phyloP scores from a whole-genome alignment of 2,329 filamentous ascomycete species.

The Tolypocladium tropicale region DNA sequence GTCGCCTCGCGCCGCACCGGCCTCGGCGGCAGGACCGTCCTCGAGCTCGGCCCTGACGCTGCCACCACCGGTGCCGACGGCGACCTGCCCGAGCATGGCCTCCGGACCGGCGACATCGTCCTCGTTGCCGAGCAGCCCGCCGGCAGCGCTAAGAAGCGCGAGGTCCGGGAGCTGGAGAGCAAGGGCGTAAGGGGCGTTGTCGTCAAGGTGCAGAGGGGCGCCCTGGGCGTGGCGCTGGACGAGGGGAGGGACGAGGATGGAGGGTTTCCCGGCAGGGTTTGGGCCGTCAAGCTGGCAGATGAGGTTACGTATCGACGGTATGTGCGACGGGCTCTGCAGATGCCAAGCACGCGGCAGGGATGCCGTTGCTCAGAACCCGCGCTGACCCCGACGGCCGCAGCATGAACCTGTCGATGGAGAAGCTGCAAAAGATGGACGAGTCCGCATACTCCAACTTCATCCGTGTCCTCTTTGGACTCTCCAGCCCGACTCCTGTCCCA shows the following conservation, averaged over 20 bases:
- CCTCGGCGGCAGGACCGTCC: slow-evolving; percentile 78
- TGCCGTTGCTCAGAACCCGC: not conserved
- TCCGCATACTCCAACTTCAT: slow-evolving; percentile 50
- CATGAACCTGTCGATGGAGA: slow-evolving; percentile 55
- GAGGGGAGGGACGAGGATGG: slow-evolving; percentile 44
- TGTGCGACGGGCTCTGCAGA: not conserved
- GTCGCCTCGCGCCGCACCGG: slow-evolving; percentile 74
- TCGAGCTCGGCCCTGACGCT: slow-evolving; percentile 69
- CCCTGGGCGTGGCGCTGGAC: slow-evolving; percentile 59
- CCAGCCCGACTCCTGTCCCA: slow-evolving; percentile 38
- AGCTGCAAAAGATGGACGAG: slow-evolving; percentile 46
- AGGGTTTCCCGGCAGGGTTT: slow-evolving; percentile 37
- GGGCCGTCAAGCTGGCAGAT: slow-evolving; percentile 58
- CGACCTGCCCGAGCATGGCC: slow-evolving; percentile 63
- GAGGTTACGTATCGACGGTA: slow-evolving; percentile 55
- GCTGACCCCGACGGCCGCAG: slow-evolving; percentile 17
- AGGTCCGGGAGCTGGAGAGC: slow-evolving; percentile 60
- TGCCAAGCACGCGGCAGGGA: not conserved
- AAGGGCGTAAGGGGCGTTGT: slow-evolving; percentile 63
- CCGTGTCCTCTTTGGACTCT: slow-evolving; percentile 51
- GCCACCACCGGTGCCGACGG: slow-evolving; percentile 39
- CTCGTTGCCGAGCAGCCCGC: slow-evolving; percentile 64
- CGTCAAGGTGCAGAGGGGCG: slow-evolving; percentile 46
- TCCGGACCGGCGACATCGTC: slow-evolving; percentile 70
- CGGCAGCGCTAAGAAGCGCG: slow-evolving; percentile 61